phyloP scores from a whole-genome alignment of 2,329 filamentous ascomycete genomes.

The Calonectria pauciramosa region DNA sequence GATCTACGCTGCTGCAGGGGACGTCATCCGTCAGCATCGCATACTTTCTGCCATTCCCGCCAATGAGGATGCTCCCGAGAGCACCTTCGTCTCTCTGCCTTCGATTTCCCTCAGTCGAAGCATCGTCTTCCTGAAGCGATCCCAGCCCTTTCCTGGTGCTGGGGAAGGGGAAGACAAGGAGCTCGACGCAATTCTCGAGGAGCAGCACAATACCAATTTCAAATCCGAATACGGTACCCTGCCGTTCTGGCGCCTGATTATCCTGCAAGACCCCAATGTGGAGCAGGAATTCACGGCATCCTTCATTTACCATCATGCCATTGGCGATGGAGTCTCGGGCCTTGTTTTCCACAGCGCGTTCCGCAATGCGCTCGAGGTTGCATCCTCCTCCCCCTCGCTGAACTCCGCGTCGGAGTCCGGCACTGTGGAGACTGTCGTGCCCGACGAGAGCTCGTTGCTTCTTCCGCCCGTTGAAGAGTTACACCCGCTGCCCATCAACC shows the following conservation, averaged over 20 bases:
- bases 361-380: conserved; percentile 48
- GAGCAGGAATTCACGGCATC: conserved; percentile 54
- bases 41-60: conserved; percentile 58
- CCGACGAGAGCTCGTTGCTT: conserved; percentile 46
- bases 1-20: conserved; percentile 51
- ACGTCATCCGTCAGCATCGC: conserved; percentile 56
- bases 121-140: conserved; percentile 51
- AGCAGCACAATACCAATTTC: conserved; percentile 55
- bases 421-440: background rate
- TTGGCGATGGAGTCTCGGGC: conserved; percentile 61
- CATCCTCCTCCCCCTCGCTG: conserved; percentile 16
- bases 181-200: conserved; percentile 55
- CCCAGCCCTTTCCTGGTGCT: conserved; percentile 14
- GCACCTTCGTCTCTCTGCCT: conserved; percentile 60
- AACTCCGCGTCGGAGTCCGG: background rate
- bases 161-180: conserved; percentile 52
- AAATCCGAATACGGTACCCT: conserved; percentile 49
- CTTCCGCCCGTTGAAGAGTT: conserved; percentile 56
- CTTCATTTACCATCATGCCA: conserved; percentile 63
- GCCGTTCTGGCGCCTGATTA: conserved; percentile 60
- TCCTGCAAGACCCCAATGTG: conserved; percentile 49
- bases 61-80: conserved; percentile 53
- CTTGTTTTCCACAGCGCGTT: conserved; percentile 60
- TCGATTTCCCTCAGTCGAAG: conserved; percentile 55
- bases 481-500: conserved; percentile 52